These are phyloP conservation scores for Fusarium xylarioides DNA, from an alignment of 2,329 filamentous ascomycete genomes.

Conservation along the genomic window DNA sequence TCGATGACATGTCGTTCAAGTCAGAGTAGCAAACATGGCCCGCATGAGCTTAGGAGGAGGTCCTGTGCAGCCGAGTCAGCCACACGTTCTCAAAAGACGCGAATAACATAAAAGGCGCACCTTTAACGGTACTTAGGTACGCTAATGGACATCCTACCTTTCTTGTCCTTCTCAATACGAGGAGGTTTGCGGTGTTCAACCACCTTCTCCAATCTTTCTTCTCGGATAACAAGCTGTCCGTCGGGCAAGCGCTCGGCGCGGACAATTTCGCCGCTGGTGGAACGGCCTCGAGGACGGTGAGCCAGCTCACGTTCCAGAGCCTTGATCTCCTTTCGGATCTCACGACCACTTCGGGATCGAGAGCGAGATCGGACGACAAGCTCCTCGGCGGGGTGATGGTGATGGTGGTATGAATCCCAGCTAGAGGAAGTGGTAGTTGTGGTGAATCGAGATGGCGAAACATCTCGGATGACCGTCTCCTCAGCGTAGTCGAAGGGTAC, in stretches of 20 bases:
- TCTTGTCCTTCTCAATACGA: conserved; percentile 86
- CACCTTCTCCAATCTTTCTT: conserved; percentile 66
- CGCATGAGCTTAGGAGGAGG: conserved; percentile 71
- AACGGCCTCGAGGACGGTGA: conserved; percentile 49
- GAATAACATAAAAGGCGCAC: conserved; percentile 52
- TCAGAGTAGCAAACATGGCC: conserved; percentile 77
- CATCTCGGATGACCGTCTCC: conserved; percentile 59
- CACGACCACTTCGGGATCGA: conserved; percentile 61
- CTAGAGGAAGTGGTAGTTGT: conserved; percentile 51
- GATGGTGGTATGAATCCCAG: conserved; percentile 45
- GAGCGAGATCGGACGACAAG: conserved; percentile 56
- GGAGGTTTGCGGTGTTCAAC: conserved; percentile 65
- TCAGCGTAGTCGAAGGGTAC: conserved; percentile 52
- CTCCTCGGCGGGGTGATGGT: conserved; percentile 44
- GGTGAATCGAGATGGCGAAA: conserved; percentile 56
- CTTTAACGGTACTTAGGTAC: conserved; percentile 74
- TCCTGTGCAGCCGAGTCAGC: conserved; percentile 57
- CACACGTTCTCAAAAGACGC: conserved; percentile 29
- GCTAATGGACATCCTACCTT: conserved; percentile 94
- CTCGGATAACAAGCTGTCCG: conserved; percentile 70
- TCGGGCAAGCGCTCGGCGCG: conserved; percentile 66
- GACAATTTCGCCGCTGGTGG: conserved; percentile 61
- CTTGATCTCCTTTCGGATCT: conserved; percentile 77
- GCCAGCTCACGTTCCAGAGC: conserved; percentile 67
- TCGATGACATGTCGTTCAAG: conserved; percentile 52